A percentile compares a stretch with the other conserved stretches of the same genome.
Conservation (phyloP, 495 filamentous ascomycete species). For the Daldinia bambusicola region DNA sequence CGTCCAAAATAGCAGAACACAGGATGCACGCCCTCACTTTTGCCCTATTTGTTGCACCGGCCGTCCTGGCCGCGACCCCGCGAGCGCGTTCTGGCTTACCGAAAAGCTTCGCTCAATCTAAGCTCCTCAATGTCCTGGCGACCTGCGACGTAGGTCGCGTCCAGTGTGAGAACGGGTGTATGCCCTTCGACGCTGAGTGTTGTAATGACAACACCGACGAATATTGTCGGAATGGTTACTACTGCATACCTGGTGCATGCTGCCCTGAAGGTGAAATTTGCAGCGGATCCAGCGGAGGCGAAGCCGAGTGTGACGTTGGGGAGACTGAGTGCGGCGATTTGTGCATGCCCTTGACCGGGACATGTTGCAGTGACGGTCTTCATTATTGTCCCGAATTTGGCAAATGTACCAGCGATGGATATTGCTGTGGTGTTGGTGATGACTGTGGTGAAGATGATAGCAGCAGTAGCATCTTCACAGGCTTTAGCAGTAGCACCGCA, state of each 20-base stretch:
- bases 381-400: slow-evolving; percentile 42
- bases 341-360: slow-evolving; percentile 42
- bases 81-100: slow-evolving; percentile 30
- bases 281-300: slow-evolving; percentile 17
- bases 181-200: slow-evolving; percentile 27
- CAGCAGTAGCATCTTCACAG: slow-evolving; percentile 8
- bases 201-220: slow-evolving; percentile 44
- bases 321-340: slow-evolving; percentile 34
- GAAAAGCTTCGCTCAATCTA: slow-evolving; percentile 33
- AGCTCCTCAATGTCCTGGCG: slow-evolving; percentile 25
- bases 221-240: slow-evolving; percentile 40
- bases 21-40: slow-evolving; percentile 36
- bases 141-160: slow-evolving; percentile 28
- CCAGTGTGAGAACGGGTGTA: slow-evolving; percentile 34
- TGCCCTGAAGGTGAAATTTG: slow-evolving; percentile 40
- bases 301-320: slow-evolving; percentile 12
- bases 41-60: slow-evolving; percentile 30
- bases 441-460: slow-evolving; percentile 23
- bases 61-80: slow-evolving; percentile 25
- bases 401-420: slow-evolving; percentile 38
- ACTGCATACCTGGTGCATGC: slow-evolving; percentile 40
- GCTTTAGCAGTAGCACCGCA: slow-evolving; percentile 8
- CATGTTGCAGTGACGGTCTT: slow-evolving; percentile 33
- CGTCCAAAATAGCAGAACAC: slow-evolving; percentile 2
- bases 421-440: slow-evolving; percentile 39